Base-by-base conservation (phyloP, 345 rosid species). In the Lumnitzera racemosa region DNA sequence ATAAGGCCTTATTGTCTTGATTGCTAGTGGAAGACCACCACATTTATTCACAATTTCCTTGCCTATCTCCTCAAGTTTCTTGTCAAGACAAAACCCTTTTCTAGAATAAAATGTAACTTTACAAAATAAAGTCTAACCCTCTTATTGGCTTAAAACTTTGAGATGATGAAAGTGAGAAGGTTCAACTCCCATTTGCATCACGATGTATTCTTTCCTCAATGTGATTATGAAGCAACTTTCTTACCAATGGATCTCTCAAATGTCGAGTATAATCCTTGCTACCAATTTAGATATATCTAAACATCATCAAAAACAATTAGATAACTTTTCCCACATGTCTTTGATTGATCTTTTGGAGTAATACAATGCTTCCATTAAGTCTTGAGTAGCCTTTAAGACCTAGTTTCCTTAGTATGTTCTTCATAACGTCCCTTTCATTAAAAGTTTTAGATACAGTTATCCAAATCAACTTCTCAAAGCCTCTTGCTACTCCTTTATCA, bases 251-350 rank as follows among this genome's bases (percentile, higher is more conserved):
- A 46, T 12, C n/a, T 55, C 12, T 41, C 20, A 11, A 55, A 13
- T 3, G n/a, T 47, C 1, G 31, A 20, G 53, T 15, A 59, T 15
- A 59, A 10, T 17, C 9, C 25, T n/a, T 12, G 47, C 62, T 53
- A 59, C 52, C 52, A 59, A 17, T 59, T 62, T 15, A 15, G 27
- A 50, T 46, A 47, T 5, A 52, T 20, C 73, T 73, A 69, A 25
- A 73, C 70, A 54, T 69, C 73, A 49, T 69, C 77, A 57, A 65
- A 50, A 48, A 69, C 53, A 55, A 68, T 57, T 43, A 73, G 61
- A 61, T 49, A 68, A 17, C 63, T 46, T 52, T 73, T 64, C 0
- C 53, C 17, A 2, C 23, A 25, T 64, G 56, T 52, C 24, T 15
- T 1, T 56, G 48, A 55, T 60, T 25, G 15, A 73, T 65, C 50